Base-by-base conservation (phyloP, 2,329 filamentous ascomycete species). In the Arachnomyces sp. region DNA sequence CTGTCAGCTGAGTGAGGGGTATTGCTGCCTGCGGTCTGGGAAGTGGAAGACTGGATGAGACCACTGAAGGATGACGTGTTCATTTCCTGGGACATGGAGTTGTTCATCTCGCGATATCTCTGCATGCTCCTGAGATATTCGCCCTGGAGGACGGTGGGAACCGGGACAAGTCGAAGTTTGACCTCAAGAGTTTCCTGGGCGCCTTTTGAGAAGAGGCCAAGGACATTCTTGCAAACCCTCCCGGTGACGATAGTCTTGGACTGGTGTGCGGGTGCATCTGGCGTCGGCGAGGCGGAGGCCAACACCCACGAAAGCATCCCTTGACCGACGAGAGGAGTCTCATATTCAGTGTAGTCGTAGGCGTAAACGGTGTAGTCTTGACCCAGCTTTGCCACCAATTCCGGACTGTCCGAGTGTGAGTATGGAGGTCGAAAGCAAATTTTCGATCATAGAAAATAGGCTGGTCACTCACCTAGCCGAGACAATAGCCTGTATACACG, bases 321-420 rank as follows among this genome's bases (percentile, higher is more conserved):
- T 63, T 98, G 90, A 15, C 92, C 92, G 16, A 95, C 90, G 41
- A 96, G 73, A 39, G 93, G 92, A 13, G 82, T 86, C 57, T 95
- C 89, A 48, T 85, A 84, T 65, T 98, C 92, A 9, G 92, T 95
- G 62, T 90, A 96, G 63, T 98, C 92, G 67, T 87, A 86, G 20
- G 90, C 88, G 64, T 98, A 98, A 42, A 98, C 81, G n/a, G 88
- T 92, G 65, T 92, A 98, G 66, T 98, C 89, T 62, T 77, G 67
- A 65, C 82, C 73, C 44, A 82, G 59, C 70, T 82, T 71, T 57
- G 78, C 77, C 34, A 88, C 70, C 34, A 98, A 74, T 65, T 98
- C 92, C 29, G 92, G 92, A 58, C 92, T 96, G 43, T 33, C 42
- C 14, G 34, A 30, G 28, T 14, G n/a, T n/a, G n/a, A n/a, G n/a